Evolutionary conservation across 164 flowering plant genomes (phyloP).

Genomic region (Vitis amurensis): DNA sequence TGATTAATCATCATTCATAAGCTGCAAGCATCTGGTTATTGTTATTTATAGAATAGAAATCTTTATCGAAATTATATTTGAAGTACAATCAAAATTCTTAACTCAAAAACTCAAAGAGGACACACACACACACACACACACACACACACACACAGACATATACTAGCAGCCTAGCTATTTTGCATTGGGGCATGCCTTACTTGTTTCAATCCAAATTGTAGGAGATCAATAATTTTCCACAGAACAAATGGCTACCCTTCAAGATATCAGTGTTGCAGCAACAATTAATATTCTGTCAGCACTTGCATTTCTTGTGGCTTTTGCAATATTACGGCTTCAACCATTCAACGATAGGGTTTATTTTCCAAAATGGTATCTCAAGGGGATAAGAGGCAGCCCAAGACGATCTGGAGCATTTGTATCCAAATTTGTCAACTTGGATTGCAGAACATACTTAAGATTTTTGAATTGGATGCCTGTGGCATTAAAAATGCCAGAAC

Average conservation of each 20-base stretch:
- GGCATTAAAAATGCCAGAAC: conserved; percentile 86
- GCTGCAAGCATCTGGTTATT: neutral
- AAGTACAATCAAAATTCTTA: too few relatives aligned
- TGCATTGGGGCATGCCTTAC: neutral
- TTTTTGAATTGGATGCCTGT: conserved; percentile 95
- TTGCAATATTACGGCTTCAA: conserved; percentile 79
- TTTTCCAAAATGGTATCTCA: conserved; percentile 92
- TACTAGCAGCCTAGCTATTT: neutral
- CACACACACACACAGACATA: too few relatives aligned
- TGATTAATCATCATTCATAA: neutral
- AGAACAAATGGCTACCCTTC: conserved; percentile 62
- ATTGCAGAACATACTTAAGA: conserved; percentile 57
- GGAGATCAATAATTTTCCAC: conserved; percentile 13
- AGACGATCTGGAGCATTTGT: conserved; percentile 51
- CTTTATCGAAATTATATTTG: too few relatives aligned
- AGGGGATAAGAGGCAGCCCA: conserved; percentile 82
- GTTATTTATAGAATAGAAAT: neutral
- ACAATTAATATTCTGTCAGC: conserved; percentile 69
- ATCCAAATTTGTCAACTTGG: conserved; percentile 69
- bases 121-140: too few relatives aligned
- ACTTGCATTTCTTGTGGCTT: conserved; percentile 69
- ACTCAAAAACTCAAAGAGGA: too few relatives aligned
- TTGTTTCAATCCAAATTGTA: conserved; percentile 1
- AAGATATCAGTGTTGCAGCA: conserved; percentile 67
- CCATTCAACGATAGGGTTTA: conserved; percentile 91